Evolutionary conservation across 2,329 filamentous ascomycete genomes (phyloP), one percentile per base, ranked within the genome.

Genomic region (Colletotrichum sp.): DNA sequence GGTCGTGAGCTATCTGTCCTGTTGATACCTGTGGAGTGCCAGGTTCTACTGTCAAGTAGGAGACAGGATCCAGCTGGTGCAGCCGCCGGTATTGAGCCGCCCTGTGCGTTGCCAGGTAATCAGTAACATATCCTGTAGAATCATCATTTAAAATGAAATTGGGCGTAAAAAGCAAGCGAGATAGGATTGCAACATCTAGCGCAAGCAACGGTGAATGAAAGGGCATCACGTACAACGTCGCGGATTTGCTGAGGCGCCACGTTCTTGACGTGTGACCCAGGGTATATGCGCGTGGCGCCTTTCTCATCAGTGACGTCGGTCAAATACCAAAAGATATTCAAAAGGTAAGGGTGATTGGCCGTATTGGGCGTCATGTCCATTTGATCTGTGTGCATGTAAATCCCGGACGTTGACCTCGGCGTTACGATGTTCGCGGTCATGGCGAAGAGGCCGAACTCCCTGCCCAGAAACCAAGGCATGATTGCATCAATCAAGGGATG

Each of bases 1-100:
- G 67, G 67, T 26, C 67, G 67, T 30, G 67, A 36, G 30, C 21
- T 28, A 13, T 28, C 21, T 3, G 68, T 44, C 26, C 21, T 70
- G 34, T 70, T 70, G 16, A 70, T 34, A 44, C 68, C 68, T n/a
- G 68, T 70, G n/a, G 57, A 70, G 68, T 70, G 68, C 68, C 68
- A 70, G 18, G 68, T 70, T 16, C 68, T 32, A 32, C 68, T 70
- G 26, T 70, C 68, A 18, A 70, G 36, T 4, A 70, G 57, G 6
- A 70, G 32, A 28, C 68, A 70, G 13, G 68, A 44, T 26, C 68
- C 68, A 49, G 68, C 68, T 12, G 68, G 68, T 30, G 68, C 68
- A 24, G 68, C 68, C 10, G 68, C 68, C 18, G 68, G 68, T 21
- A 70, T 44, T 4, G 68, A 70, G 34, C 55, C 57, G 7, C 68